Evolutionary conservation across 306 rosid genomes (phyloP).

Genomic region (Ceratonia siliqua): DNA sequence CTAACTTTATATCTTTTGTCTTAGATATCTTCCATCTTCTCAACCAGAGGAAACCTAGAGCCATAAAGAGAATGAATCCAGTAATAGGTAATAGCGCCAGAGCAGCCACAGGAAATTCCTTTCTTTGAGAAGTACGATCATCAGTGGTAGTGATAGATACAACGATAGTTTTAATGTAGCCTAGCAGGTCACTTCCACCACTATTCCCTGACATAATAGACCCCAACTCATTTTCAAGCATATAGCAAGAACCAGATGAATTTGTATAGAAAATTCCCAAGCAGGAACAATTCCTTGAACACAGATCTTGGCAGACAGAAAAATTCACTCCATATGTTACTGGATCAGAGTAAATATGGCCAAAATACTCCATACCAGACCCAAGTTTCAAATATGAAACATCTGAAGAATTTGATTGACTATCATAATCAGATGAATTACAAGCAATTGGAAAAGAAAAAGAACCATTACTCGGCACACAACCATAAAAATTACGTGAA

Average conservation of each 20-base stretch:
- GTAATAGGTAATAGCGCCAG: constrained; percentile 62
- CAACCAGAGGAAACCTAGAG: constrained; percentile 54
- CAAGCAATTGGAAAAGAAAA: constrained; percentile 60
- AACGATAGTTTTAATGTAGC: constrained; percentile 58
- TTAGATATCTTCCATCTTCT: constrained; percentile 49
- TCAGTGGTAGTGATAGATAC: constrained; percentile 20
- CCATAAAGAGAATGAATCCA: constrained; percentile 53
- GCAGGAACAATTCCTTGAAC: constrained; percentile 80
- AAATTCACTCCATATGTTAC: constrained; percentile 43
- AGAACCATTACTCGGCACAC: constrained; percentile 64
- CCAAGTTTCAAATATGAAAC: constrained; percentile 65
- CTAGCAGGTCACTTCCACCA: constrained; percentile 40
- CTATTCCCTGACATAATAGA: constrained; percentile 48
- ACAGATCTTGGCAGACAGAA: constrained; percentile 60
- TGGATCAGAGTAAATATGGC: constrained; percentile 51
- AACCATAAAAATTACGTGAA: constrained; percentile 48
- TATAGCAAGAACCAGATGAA: constrained; percentile 69
- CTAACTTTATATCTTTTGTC: constrained; percentile 46
- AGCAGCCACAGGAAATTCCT: constrained; percentile 56
- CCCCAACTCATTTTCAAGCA: constrained; percentile 63
- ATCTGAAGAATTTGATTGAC: constrained; percentile 45
- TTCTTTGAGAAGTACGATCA: constrained; percentile 20
- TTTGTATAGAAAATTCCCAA: constrained; percentile 64
- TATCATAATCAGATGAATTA: constrained; percentile 31
- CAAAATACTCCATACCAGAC: constrained; percentile 54